Conservation (phyloP, 2,329 filamentous ascomycete species). For the Beauveria brongniartii region DNA sequence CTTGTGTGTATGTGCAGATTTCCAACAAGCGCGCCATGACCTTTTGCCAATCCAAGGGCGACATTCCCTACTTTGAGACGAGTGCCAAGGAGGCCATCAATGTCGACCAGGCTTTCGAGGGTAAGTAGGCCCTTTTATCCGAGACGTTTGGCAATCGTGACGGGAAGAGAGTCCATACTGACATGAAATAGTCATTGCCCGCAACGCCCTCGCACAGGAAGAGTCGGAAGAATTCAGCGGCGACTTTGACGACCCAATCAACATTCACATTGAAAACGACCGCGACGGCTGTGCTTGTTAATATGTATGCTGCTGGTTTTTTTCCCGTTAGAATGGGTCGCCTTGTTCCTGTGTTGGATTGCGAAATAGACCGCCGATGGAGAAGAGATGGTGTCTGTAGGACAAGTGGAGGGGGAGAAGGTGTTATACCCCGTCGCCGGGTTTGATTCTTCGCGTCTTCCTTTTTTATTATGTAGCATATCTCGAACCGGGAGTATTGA, state of each 20-base stretch:
- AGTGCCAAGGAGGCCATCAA: slow-evolving; percentile 98
- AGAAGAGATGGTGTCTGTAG: background rate
- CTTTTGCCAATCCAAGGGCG: slow-evolving; percentile 95
- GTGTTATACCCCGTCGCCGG: slow-evolving; percentile 5
- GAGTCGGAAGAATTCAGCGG: slow-evolving; percentile 96
- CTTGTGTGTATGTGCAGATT: slow-evolving; percentile 46
- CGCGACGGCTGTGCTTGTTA: slow-evolving; percentile 90
- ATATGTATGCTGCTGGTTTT: slow-evolving; percentile 17
- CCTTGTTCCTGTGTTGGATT: background rate
- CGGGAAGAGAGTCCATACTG: background rate
- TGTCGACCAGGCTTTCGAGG: slow-evolving; percentile 74
- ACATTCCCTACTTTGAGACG: slow-evolving; percentile 98
- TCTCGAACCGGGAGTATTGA: slow-evolving; percentile 9
- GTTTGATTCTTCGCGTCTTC: slow-evolving; percentile 6
- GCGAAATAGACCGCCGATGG: slow-evolving; percentile 1
- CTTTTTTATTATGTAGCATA: slow-evolving; percentile 3
- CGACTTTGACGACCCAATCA: slow-evolving; percentile 96
- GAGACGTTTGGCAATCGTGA: background rate
- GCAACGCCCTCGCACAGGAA: slow-evolving; percentile 91
- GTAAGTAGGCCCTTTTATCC: slow-evolving; percentile 24
- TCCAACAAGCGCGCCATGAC: slow-evolving; percentile 93
- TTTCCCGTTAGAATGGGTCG: background rate
- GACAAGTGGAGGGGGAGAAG: background rate
- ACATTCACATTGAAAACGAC: slow-evolving; percentile 93
- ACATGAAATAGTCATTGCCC: slow-evolving; percentile 67